A percentile compares a stretch with the other conserved stretches of the same genome.
Evolutionary conservation across 345 rosid genomes (phyloP).

Genomic region (Clarkia xantiana): DNA sequence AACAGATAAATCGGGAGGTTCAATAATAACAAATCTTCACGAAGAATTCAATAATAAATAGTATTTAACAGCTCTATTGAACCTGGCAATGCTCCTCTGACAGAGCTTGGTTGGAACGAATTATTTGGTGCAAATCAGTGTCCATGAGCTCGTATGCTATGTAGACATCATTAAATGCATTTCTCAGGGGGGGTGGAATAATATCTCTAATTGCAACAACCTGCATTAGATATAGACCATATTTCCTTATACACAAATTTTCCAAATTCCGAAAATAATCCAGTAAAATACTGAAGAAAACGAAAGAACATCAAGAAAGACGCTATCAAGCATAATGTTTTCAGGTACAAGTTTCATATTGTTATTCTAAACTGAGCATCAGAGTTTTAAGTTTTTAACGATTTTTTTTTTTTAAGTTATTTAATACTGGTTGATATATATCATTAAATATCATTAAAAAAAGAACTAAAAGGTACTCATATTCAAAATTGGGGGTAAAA

Average conservation of each 20-base stretch:
- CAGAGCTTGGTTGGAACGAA: slow-evolving; percentile 49
- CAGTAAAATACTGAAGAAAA: no score
- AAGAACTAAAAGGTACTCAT: no score
- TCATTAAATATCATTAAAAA: no score
- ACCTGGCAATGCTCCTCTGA: slow-evolving; percentile 71
- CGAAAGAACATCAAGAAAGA: neutral
- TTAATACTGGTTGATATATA: no score
- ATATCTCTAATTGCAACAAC: slow-evolving; percentile 85
- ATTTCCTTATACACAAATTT: no score
- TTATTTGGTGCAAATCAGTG: slow-evolving; percentile 46
- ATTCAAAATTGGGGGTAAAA: no score
- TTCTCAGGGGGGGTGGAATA: slow-evolving; percentile 64
- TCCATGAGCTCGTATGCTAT: slow-evolving; percentile 83
- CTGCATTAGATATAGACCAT: slow-evolving; percentile 18
- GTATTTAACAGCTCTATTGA: slow-evolving; percentile 3
- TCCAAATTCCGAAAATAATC: no score
- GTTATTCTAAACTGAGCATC: neutral
- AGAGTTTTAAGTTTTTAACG: no score
- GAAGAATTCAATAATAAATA: no score
- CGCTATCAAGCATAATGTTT: neutral
- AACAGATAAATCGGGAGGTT: no score
- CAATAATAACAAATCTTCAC: no score
- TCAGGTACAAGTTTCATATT: neutral
- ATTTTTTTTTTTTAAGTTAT: no score
- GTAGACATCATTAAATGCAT: slow-evolving; percentile 63